Conservation (phyloP, 2,329 filamentous ascomycete species). For the Neonectria faginata region DNA sequence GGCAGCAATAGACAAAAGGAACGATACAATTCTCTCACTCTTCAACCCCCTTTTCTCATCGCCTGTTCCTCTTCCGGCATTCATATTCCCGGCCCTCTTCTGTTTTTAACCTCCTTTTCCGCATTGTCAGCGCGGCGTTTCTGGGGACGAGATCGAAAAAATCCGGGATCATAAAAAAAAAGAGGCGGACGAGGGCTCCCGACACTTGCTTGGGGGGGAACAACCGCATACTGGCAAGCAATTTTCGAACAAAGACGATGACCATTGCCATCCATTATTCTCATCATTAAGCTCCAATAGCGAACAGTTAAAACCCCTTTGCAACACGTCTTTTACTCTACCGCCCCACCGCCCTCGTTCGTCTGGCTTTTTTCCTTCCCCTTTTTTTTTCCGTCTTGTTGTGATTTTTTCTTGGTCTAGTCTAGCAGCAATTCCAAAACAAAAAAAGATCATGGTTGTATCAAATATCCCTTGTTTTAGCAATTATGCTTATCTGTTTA, state of each 20-base stretch:
- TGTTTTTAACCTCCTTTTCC: conserved; percentile 42
- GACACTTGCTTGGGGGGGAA: conserved; percentile 14
- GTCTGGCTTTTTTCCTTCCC: conserved; percentile 31
- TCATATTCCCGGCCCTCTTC: conserved; percentile 20
- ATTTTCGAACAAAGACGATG: conserved; percentile 12
- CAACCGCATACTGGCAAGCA: conserved; percentile 4
- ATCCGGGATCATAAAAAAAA: conserved; percentile 22
- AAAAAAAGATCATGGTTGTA: conserved; percentile 37
- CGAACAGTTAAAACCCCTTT: conserved; percentile 2
- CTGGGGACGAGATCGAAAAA: conserved; percentile 43
- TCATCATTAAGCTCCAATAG: conserved; percentile 13
- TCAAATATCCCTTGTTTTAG: conserved; percentile 17
- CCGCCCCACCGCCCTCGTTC: not conserved
- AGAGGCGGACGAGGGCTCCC: conserved; percentile 5
- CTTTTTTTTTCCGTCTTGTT: conserved; percentile 20
- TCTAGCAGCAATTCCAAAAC: conserved; percentile 41
- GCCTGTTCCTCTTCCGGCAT: conserved; percentile 12
- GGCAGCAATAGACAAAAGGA: conserved; percentile 61
- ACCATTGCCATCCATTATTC: conserved; percentile 5
- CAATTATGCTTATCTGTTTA: not conserved
- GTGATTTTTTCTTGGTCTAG: conserved; percentile 40
- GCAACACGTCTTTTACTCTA: not conserved
- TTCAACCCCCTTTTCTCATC: conserved; percentile 3
- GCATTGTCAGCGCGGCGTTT: conserved; percentile 51
- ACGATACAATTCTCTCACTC: not conserved